Conservation (phyloP, 2,329 filamentous ascomycete genomes). For the Chrysosporium keratinophilum region DNA sequence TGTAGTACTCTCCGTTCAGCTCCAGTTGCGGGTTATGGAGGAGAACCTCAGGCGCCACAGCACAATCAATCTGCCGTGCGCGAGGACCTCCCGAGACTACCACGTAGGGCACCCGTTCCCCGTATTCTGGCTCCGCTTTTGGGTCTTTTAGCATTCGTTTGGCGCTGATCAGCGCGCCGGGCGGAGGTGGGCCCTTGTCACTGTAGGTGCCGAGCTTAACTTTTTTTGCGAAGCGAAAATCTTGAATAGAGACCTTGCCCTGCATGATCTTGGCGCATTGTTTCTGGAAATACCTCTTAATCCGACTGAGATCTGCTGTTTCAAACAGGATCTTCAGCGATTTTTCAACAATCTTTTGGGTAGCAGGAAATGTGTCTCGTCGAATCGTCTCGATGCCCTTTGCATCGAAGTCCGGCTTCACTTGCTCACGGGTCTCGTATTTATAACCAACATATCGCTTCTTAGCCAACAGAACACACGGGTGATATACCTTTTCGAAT, state of each 20-base stretch:
- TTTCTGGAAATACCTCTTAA: constrained; percentile 80
- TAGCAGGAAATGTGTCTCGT: constrained; percentile 84
- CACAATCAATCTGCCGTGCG: constrained; percentile 75
- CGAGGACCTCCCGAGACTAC: constrained; percentile 82
- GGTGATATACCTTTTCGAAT: constrained; percentile 97
- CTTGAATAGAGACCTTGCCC: constrained; percentile 77
- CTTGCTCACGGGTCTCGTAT: constrained; percentile 69
- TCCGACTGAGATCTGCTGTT: constrained; percentile 74
- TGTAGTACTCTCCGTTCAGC: constrained; percentile 93
- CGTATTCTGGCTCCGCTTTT: constrained; percentile 81
- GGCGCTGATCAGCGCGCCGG: constrained; percentile 79
- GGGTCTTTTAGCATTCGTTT: constrained; percentile 78
- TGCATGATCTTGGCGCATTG: constrained; percentile 91
- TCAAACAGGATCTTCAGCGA: constrained; percentile 81
- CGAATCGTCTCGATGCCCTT: constrained; percentile 98
- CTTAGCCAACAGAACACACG: constrained; percentile 86
- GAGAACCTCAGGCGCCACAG: constrained; percentile 75
- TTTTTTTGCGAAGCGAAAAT: constrained; percentile 92
- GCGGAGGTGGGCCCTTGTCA: constrained; percentile 66
- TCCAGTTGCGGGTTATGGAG: constrained; percentile 65
- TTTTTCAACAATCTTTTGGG: constrained; percentile 94
- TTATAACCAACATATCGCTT: constrained; percentile 98
- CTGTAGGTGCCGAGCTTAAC: constrained; percentile 84
- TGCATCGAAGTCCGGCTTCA: constrained; percentile 81
- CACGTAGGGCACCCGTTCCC: constrained; percentile 89